These are phyloP conservation scores for Apiospora koreana DNA, from an alignment of 2,329 filamentous ascomycete species.

Conservation along the genomic window DNA sequence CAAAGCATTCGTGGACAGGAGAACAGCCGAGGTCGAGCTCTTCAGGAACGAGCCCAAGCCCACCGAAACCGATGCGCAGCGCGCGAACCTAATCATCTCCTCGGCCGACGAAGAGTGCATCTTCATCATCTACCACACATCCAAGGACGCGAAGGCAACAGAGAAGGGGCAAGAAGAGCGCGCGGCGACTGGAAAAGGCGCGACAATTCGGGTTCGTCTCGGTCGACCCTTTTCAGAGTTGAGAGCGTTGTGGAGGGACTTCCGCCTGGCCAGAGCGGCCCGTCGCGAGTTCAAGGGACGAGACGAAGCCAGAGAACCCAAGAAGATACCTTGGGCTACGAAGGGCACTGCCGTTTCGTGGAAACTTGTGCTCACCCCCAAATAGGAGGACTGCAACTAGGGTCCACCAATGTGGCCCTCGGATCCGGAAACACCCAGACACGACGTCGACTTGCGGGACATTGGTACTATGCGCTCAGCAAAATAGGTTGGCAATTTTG, in stretches of 20 bases:
- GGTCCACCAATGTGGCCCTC: too few relatives aligned
- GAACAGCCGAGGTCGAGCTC: background rate
- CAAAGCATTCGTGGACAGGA: background rate
- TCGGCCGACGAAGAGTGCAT: constrained; percentile 6
- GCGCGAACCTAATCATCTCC: constrained; percentile 3
- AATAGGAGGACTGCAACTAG: background rate
- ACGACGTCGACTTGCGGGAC: too few relatives aligned
- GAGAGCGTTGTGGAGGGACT: background rate
- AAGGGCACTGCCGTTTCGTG: background rate
- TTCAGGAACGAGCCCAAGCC: constrained; percentile 2
- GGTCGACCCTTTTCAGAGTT: background rate
- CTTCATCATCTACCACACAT: constrained; percentile 7
- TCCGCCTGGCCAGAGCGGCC: constrained; percentile 1
- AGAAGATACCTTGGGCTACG: background rate
- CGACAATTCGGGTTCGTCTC: background rate
- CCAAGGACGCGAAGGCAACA: background rate
- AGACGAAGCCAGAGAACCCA: background rate
- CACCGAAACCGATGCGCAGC: background rate
- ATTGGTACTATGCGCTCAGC: too few relatives aligned
- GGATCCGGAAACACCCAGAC: too few relatives aligned
- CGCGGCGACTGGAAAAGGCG: background rate
- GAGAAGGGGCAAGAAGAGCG: background rate
- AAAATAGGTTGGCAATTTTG: too few relatives aligned
- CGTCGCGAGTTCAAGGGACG: background rate
- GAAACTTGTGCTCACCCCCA: background rate